Evolutionary conservation across 1,139 yeast species (phyloP).

Genomic region (Yamadazyma triangularis): DNA sequence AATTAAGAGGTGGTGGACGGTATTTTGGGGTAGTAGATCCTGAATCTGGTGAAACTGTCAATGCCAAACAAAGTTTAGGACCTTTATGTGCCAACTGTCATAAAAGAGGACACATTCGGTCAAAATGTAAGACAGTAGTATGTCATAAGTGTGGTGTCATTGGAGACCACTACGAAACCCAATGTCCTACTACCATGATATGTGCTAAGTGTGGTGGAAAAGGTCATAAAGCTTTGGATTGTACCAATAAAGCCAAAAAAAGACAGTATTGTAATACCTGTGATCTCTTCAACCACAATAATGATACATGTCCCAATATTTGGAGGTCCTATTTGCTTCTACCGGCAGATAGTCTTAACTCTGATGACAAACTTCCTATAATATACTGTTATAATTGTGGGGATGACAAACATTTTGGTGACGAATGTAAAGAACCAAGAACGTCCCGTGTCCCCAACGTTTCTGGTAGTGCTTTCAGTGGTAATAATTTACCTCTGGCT

Average conservation of each 20-base stretch:
- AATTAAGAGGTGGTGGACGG: slow-evolving; percentile 77
- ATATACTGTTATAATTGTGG: slow-evolving; percentile 86
- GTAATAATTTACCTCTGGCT: slow-evolving; percentile 59
- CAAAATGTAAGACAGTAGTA: slow-evolving; percentile 79
- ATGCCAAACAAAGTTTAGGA: slow-evolving; percentile 39
- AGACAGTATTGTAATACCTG: slow-evolving; percentile 70
- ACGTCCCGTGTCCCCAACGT: slow-evolving; percentile 65
- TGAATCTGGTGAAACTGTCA: slow-evolving; percentile 37
- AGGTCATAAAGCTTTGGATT: slow-evolving; percentile 71
- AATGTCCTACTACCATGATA: slow-evolving; percentile 79
- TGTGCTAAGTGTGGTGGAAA: slow-evolving; percentile 83
- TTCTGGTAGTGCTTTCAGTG: slow-evolving; percentile 75
- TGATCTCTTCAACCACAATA: slow-evolving; percentile 66
- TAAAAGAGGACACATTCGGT: slow-evolving; percentile 74
- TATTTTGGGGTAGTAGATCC: slow-evolving; percentile 72
- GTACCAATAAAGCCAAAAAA: slow-evolving; percentile 56
- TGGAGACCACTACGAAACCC: slow-evolving; percentile 81
- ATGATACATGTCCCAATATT: slow-evolving; percentile 77
- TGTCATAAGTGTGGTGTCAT: slow-evolving; percentile 85
- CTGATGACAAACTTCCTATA: slow-evolving; percentile 23
- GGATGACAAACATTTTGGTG: slow-evolving; percentile 73
- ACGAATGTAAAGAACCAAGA: slow-evolving; percentile 63
- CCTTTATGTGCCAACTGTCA: slow-evolving; percentile 84
- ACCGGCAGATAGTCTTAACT: slow-evolving; percentile 11
- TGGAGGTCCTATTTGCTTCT: slow-evolving; percentile 71